A percentile compares a stretch with the other conserved stretches of the same genome.
Conservation (phyloP, 2,329 filamentous ascomycete species). For the Davidsoniella virescens region DNA sequence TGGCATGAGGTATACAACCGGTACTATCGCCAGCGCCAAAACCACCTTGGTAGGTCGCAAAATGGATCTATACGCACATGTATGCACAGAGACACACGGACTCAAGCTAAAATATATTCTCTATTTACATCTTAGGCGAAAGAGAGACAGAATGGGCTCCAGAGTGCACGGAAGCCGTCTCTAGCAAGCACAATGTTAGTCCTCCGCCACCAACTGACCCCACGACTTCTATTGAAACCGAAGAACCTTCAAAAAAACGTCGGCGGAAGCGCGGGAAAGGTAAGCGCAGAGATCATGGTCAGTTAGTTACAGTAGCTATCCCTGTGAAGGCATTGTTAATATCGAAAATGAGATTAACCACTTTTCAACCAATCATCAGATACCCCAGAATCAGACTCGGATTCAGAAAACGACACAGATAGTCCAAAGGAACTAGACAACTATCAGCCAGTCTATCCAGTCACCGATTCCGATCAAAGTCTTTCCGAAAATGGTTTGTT, state of each 20-base stretch:
- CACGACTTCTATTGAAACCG: background rate
- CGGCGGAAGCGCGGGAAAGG: slow-evolving; percentile 7
- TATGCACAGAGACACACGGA: too few species aligned
- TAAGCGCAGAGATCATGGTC: slow-evolving; percentile 1
- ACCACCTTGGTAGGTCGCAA: slow-evolving; percentile 18
- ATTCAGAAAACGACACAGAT: background rate
- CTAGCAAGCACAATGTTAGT: background rate
- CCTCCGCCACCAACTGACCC: background rate
- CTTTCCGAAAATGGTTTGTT: background rate
- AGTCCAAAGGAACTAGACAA: too few species aligned
- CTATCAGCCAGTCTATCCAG: too few species aligned
- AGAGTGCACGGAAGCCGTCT: background rate
- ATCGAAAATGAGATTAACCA: too few species aligned
- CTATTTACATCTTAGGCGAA: background rate
- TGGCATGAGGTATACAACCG: slow-evolving; percentile 16
- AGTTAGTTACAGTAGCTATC: background rate
- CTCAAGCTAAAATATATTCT: too few species aligned
- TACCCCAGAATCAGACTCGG: background rate
- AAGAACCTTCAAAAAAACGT: slow-evolving; percentile 1
- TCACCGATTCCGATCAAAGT: background rate
- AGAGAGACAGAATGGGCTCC: slow-evolving; percentile 9
- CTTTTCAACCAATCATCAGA: background rate
- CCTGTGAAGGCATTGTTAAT: background rate
- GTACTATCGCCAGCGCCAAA: slow-evolving; percentile 19
- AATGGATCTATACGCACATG: background rate